phyloP scores from a whole-genome alignment of 1,284 basidiomycete genomes.

The Rhodotorula sp. region DNA sequence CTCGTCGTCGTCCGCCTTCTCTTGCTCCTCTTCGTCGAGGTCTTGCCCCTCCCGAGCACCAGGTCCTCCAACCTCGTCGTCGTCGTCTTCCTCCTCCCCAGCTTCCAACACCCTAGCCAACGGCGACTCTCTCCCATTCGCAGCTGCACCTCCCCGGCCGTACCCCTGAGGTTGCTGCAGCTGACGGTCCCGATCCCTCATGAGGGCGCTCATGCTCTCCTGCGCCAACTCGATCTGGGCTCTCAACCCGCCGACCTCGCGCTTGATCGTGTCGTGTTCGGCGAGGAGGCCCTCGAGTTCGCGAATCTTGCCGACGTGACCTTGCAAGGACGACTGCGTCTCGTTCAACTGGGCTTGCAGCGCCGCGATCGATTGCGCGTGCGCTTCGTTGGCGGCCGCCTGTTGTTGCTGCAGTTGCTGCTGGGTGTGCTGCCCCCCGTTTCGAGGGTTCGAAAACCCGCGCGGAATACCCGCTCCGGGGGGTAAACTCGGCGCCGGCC shows the following conservation, averaged over 20 bases:
- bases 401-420: neutral
- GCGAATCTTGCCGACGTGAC: conserved; percentile 81
- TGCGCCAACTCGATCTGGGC: conserved; percentile 48
- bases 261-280: conserved; percentile 82
- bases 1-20: conserved; percentile 50
- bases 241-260: conserved; percentile 63
- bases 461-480: conserved; percentile 50
- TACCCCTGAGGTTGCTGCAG: neutral
- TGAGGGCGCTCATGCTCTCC: conserved; percentile 41
- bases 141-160: neutral
- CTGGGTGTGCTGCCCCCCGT: neutral
- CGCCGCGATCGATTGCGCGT: conserved; percentile 55
- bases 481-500: conserved; percentile 58
- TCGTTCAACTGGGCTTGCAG: conserved; percentile 82
- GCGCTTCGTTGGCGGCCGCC: conserved; percentile 20
- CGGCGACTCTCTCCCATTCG: conserved; percentile 34
- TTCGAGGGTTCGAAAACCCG: neutral
- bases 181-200: conserved; percentile 17
- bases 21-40: conserved; percentile 40
- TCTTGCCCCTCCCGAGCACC: no score
- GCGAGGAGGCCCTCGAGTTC: conserved; percentile 72
- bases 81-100: conserved; percentile 49
- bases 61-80: conserved; percentile 43
- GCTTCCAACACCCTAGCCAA: conserved; percentile 39
- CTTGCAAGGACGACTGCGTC: conserved; percentile 75